These are phyloP conservation scores for Saitoella complicata DNA, from an alignment of 805 yeast genomes.

Conservation along the genomic window DNA sequence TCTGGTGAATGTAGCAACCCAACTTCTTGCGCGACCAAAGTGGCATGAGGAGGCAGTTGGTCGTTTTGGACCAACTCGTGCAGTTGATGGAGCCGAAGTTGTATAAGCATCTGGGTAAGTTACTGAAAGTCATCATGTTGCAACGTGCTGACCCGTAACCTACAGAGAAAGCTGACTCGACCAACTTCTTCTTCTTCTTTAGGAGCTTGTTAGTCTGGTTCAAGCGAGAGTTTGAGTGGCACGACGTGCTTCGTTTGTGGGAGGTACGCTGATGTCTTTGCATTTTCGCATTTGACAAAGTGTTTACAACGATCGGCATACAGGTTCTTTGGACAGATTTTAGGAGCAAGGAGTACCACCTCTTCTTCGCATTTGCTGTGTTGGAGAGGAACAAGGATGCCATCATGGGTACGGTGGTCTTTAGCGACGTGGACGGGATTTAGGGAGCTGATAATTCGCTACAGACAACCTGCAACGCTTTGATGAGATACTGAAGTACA, in stretches of 20 bases:
- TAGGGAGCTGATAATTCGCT: too few relatives aligned
- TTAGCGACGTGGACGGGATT: too few relatives aligned
- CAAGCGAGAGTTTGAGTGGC: constrained; percentile 76
- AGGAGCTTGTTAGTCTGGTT: constrained; percentile 92
- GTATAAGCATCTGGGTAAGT: constrained; percentile 52
- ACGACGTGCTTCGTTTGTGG: constrained; percentile 70
- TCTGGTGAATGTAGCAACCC: constrained; percentile 43
- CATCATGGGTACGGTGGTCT: constrained; percentile 27
- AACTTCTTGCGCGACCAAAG: constrained; percentile 82
- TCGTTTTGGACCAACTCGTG: constrained; percentile 65
- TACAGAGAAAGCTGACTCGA: constrained; percentile 63
- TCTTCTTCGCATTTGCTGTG: constrained; percentile 78
- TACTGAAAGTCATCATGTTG: too few relatives aligned
- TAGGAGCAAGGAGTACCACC: constrained; percentile 71
- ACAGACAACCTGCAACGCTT: constrained; percentile 50
- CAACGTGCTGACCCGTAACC: too few relatives aligned
- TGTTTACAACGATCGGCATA: too few relatives aligned
- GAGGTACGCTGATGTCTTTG: constrained; percentile 31
- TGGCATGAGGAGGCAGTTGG: constrained; percentile 84
- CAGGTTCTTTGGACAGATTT: constrained; percentile 59
- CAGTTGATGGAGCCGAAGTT: constrained; percentile 79
- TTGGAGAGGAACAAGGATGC: constrained; percentile 71
- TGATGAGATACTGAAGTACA: constrained; percentile 78
- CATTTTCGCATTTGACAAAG: too few relatives aligned
- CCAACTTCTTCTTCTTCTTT: constrained; percentile 82